Conservation (phyloP, 345 rosid species). For the Excoecaria cochinchinensis region DNA sequence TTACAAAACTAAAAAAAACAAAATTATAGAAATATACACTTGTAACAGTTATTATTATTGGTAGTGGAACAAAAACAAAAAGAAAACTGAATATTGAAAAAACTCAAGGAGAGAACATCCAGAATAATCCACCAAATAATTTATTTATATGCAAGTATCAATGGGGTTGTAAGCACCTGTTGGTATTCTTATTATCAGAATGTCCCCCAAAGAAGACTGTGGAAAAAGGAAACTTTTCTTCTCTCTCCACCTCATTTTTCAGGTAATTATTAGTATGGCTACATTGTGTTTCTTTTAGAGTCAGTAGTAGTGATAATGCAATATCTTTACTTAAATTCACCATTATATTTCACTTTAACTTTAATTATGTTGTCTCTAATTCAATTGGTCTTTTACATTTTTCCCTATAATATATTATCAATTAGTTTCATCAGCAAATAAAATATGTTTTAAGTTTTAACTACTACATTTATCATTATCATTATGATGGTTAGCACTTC, state of each 20-base stretch:
- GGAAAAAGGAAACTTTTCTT: conserved; percentile 44
- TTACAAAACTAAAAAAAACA: no score
- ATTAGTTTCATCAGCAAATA: conserved; percentile 1
- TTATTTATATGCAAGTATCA: conserved; percentile 22
- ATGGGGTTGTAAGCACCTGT: conserved; percentile 77
- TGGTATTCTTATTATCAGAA: conserved; percentile 67
- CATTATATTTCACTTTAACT: conserved; percentile 33
- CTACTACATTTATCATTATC: not conserved
- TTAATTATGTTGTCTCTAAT: conserved; percentile 44
- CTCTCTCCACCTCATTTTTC: conserved; percentile 60
- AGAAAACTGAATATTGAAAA: not conserved
- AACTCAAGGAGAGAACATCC: not conserved
- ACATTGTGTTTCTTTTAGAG: conserved; percentile 5
- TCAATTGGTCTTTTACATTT: not conserved
- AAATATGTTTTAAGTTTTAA: not conserved
- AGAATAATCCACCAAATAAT: not conserved
- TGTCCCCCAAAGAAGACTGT: conserved; percentile 50
- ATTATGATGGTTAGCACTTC: not conserved
- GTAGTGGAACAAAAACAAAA: no score
- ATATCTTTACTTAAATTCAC: conserved; percentile 17
- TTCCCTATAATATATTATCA: not conserved
- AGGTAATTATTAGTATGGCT: conserved; percentile 42
- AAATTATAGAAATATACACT: no score
- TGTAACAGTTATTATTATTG: no score
- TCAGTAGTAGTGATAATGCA: conserved; percentile 16